A percentile compares a stretch with the other conserved stretches of the same genome.
phyloP scores from a whole-genome alignment of 768 basidiomycete genomes.

The Kondoa malvinella region DNA sequence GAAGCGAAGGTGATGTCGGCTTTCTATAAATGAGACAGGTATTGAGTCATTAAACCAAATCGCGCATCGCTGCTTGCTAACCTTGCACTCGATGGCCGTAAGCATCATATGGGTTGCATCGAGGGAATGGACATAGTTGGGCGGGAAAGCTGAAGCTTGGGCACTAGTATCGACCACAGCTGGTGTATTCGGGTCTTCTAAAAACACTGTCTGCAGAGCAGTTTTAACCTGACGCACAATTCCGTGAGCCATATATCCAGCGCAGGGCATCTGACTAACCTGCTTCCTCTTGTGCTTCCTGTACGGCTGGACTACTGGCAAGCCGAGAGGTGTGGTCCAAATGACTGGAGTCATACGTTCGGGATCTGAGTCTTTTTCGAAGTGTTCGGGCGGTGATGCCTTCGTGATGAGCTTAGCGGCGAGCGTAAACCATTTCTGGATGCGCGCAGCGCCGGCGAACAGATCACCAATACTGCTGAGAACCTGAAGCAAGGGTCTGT shows the following conservation, averaged over 20 bases:
- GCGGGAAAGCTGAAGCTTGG: constrained; percentile 93
- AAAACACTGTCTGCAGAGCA: constrained; percentile 65
- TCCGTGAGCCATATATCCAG: background rate
- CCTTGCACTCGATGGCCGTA: constrained; percentile 74
- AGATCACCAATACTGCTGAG: constrained; percentile 73
- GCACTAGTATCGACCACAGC: constrained; percentile 66
- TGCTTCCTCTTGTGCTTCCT: constrained; percentile 66
- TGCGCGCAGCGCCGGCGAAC: constrained; percentile 77
- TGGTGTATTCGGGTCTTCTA: constrained; percentile 64
- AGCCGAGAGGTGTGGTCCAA: constrained; percentile 89
- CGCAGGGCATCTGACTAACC: constrained; percentile 20
- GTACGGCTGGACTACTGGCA: constrained; percentile 94
- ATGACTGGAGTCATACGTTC: constrained; percentile 91
- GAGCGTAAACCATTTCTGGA: constrained; percentile 76
- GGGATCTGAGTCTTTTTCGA: constrained; percentile 38
- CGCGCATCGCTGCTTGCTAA: constrained; percentile 32
- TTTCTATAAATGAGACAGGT: constrained; percentile 37
- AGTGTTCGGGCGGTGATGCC: background rate
- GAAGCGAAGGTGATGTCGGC: constrained; percentile 70
- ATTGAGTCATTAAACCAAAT: background rate
- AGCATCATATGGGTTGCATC: constrained; percentile 99
- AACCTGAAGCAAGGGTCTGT: constrained; percentile 37
- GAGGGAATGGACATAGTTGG: constrained; percentile 92
- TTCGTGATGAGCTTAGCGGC: constrained; percentile 61
- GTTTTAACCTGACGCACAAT: constrained; percentile 44